Evolutionary conservation across 306 rosid species (phyloP), one percentile per base, ranked within the genome.

Genomic region (Vicia villosa): DNA sequence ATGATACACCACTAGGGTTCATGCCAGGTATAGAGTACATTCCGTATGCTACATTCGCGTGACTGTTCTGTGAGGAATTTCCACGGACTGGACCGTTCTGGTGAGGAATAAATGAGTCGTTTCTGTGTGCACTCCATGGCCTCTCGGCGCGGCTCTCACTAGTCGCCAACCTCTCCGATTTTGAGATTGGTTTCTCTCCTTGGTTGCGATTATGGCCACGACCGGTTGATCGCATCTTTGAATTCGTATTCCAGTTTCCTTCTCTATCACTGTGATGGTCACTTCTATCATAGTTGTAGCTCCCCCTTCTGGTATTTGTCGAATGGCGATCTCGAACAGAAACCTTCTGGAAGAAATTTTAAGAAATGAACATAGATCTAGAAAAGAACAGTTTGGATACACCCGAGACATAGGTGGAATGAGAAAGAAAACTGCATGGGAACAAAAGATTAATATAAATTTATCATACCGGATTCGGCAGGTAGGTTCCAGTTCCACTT

Each of bases 401-500:
- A 40, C 56, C 3, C 10, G 1, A 7, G 40, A 45, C 12, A 11
- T 8, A 38, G 10, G n/a, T n/a, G n/a, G 63, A 21, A 63, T 38
- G 10, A 74, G 38, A 50, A 55, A 17, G 5, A 57, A 9, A 43
- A 43, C 20, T 11, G 74, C 74, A 49, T 10, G 30, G 69, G 16
- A 24, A 46, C 17, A 12, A 22, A 5, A 28, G 47, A 47, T 60
- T 28, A 11, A 5, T 58, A 60, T 51, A 76, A 54, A n/a, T 55
- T 61, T 77, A 74, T 67, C 99, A 87, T 91, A 95, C 99, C 61
- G 99, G 95, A 87, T 87, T 87, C 43, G 99, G 99, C 75, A 91
- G 82, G 80, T 91, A 95, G 38, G 99, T 91, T 63, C 99, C 99
- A 6, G 99, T 95, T 69, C 99, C 99, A 75, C 91, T 85, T 63